Conservation (phyloP, 352 stramenopile genomes). For the Hyaloperonospora brassicae region DNA sequence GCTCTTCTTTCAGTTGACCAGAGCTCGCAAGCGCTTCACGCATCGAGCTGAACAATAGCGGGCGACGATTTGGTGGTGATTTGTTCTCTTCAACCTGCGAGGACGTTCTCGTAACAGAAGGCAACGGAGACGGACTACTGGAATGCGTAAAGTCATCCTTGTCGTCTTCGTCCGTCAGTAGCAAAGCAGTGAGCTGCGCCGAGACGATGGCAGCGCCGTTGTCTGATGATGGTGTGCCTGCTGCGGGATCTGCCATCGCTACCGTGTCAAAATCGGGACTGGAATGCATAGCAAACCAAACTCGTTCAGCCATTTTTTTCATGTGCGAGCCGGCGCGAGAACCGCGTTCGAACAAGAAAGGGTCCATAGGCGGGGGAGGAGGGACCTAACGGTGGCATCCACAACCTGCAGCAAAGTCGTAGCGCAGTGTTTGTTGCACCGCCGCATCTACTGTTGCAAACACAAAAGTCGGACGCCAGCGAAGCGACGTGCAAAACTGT, state of each 20-base stretch:
- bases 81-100: slow-evolving; percentile 2
- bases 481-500: slow-evolving; percentile 16
- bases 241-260: slow-evolving; percentile 19
- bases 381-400: slow-evolving; percentile 23
- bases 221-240: slow-evolving; percentile 11
- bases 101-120: slow-evolving; percentile 2
- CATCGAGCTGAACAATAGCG: slow-evolving; percentile 33
- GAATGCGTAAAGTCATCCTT: neutral
- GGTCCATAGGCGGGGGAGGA: slow-evolving; percentile 1
- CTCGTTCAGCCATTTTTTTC: slow-evolving; percentile 12
- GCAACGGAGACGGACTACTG: slow-evolving; percentile 3
- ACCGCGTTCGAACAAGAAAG: slow-evolving; percentile 14
- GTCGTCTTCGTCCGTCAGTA: slow-evolving; percentile 19
- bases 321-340: slow-evolving; percentile 21
- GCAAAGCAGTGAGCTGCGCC: slow-evolving; percentile 12
- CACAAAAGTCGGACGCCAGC: neutral
- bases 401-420: neutral
- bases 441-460: neutral
- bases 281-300: neutral
- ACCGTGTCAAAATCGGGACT: slow-evolving; percentile 17
- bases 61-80: slow-evolving; percentile 11
- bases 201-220: slow-evolving; percentile 13
- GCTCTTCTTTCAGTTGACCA: slow-evolving; percentile 26
- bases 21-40: slow-evolving; percentile 39
- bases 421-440: neutral